phyloP scores from a whole-genome alignment of 2,329 filamentous ascomycete genomes.

The Camillea tinctor region DNA sequence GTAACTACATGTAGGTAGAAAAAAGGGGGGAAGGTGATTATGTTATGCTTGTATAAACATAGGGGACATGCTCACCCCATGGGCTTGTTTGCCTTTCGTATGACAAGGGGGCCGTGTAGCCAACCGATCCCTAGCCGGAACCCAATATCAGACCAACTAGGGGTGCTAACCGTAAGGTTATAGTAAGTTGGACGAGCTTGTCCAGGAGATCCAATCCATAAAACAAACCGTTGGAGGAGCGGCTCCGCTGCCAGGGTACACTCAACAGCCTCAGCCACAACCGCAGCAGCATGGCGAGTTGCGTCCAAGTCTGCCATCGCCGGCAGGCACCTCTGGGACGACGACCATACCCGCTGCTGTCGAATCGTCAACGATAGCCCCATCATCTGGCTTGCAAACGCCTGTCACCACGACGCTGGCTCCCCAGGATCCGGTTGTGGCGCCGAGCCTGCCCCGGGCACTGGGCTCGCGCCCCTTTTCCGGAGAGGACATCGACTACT shows the following conservation, averaged over 20 bases:
- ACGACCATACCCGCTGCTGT: constrained; percentile 6
- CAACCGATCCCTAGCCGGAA: not conserved
- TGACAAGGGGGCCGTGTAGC: constrained; percentile 1
- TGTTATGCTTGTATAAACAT: not conserved
- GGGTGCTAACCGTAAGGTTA: constrained; percentile 7
- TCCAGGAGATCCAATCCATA: constrained; percentile 54
- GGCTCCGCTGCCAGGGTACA: constrained; percentile 12
- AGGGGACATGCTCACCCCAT: not conserved
- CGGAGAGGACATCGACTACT: constrained; percentile 54
- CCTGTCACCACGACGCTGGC: constrained; percentile 24
- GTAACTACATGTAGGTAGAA: not conserved
- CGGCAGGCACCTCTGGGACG: constrained; percentile 15
- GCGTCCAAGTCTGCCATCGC: constrained; percentile 21
- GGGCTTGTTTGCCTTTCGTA: not conserved
- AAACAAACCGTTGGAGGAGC: constrained; percentile 47
- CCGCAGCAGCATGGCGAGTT: constrained; percentile 24
- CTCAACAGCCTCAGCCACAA: constrained; percentile 26
- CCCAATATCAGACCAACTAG: not conserved
- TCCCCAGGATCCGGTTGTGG: constrained; percentile 15
- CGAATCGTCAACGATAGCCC: constrained; percentile 17
- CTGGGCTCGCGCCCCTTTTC: constrained; percentile 48
- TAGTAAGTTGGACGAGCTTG: constrained; percentile 56
- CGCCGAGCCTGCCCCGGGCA: constrained; percentile 39
- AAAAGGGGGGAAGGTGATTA: not conserved
- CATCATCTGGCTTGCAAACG: constrained; percentile 29